A percentile compares a stretch with the other conserved stretches of the same genome.
Evolutionary conservation across 805 yeast genomes (phyloP).

Genomic region (Zygotorulaspora florentina): DNA sequence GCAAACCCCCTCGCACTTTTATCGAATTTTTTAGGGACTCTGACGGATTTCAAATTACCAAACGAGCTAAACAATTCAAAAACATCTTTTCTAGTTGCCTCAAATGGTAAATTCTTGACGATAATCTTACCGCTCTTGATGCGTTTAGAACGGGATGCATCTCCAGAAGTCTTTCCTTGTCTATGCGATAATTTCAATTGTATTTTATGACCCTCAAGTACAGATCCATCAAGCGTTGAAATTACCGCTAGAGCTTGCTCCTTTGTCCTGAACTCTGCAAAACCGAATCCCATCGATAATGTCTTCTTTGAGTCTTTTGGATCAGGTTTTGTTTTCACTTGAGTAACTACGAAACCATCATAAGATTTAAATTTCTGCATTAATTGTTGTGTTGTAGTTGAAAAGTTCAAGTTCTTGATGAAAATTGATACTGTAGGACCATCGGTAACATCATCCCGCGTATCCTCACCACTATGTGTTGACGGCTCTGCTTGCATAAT

Average conservation of each 20-base stretch:
- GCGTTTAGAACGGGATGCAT: constrained; percentile 37
- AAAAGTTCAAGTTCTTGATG: constrained; percentile 86
- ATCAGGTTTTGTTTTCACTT: constrained; percentile 84
- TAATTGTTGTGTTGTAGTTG: constrained; percentile 60
- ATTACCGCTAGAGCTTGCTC: constrained; percentile 79
- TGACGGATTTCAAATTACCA: constrained; percentile 89
- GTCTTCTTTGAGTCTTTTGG: constrained; percentile 60
- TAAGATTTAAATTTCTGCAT: constrained; percentile 59
- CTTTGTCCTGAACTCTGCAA: constrained; percentile 79
- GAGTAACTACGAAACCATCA: constrained; percentile 77
- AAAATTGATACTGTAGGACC: constrained; percentile 87
- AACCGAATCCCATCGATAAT: constrained; percentile 97
- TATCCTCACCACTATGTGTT: constrained; percentile 32
- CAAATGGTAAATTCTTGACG: constrained; percentile 96
- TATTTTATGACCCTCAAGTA: constrained; percentile 83
- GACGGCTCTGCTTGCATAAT: constrained; percentile 40
- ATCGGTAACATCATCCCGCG: constrained; percentile 41
- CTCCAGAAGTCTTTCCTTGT: constrained; percentile 41
- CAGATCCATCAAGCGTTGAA: constrained; percentile 64
- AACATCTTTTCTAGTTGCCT: constrained; percentile 89
- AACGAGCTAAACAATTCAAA: constrained; percentile 89
- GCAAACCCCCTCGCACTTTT: constrained; percentile 96
- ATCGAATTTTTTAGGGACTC: constrained; percentile 95
- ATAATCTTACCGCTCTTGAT: constrained; percentile 64
- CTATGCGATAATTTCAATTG: constrained; percentile 88